Base-by-base conservation (phyloP, 2,329 filamentous ascomycete species). In the Ophiostoma quercus region DNA sequence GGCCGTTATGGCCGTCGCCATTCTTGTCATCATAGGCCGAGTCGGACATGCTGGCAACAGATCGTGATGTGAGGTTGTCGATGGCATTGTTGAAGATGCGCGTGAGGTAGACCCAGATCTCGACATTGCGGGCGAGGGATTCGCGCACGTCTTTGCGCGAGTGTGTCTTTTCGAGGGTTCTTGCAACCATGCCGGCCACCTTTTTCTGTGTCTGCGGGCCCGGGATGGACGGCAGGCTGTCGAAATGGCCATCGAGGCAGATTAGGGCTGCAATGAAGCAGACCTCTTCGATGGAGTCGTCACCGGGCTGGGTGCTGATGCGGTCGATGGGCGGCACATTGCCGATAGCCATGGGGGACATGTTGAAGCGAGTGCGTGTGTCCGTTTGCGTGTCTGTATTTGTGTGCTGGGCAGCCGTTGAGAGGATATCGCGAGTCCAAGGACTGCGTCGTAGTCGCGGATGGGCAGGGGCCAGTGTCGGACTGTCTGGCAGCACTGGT, bases 51-150 rank as follows among this genome's bases (percentile, higher is more conserved):
- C 85, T 83, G 9, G 85, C 85, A 41, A 89, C 81, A 1, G 87
- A 88, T 70, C 87, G 83, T 25, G 83, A 84, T 12, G 85, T 87
- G 66, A 90, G 80, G 69, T 83, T 85, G 2, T 86, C 86, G 67
- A 89, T 84, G 11, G 87, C 86, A 41, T 85, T 84, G 22, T 82
- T 83, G 74, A 90, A 88, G 73, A 88, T 87, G 71, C 84, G 83
- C 37, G 85, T 85, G 71, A 90, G 79, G 80, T 87, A 88, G 74
- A 89, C 84, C 87, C 87, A 90, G 70, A 89, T 85, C 72, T 85
- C 84, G 37, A 90, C 84, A 73, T 89, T 90, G 71, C 83, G 83
- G 4, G 87, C 86, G 54, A 90, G 78, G 2, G 82, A 81, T 76
- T 89, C 87, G 85, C 87, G 82, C 43, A 87, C 85, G 71, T 87